Conservation (phyloP, 2,329 filamentous ascomycete species). For the Cercospora sp. region DNA sequence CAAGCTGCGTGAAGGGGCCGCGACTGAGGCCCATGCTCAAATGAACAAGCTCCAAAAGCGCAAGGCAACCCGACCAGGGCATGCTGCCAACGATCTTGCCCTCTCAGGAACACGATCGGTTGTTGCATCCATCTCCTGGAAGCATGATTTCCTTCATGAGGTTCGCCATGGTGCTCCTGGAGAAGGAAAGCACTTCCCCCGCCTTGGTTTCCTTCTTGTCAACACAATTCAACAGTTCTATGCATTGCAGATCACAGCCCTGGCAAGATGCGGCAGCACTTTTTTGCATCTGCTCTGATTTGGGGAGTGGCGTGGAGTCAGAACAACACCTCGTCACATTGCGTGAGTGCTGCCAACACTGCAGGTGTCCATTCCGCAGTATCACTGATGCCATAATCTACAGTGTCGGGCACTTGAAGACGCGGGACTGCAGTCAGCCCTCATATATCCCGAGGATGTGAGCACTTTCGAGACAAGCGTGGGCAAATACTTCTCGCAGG, state of each 20-base stretch:
- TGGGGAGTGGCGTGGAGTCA: background rate
- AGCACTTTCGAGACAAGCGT: slow-evolving; percentile 12
- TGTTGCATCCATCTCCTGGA: background rate
- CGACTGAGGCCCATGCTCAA: background rate
- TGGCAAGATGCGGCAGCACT: background rate
- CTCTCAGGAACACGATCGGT: background rate
- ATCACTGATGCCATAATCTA: background rate
- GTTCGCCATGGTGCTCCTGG: background rate
- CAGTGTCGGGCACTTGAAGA: slow-evolving; percentile 14
- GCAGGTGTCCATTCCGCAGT: background rate
- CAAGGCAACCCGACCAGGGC: background rate
- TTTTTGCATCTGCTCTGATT: background rate
- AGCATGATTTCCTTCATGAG: background rate
- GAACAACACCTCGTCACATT: background rate
- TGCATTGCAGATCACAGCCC: background rate
- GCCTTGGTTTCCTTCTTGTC: background rate
- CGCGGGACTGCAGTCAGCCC: slow-evolving; percentile 1
- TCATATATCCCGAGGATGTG: slow-evolving; percentile 2
- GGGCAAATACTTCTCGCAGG: slow-evolving; percentile 21
- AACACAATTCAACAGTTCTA: background rate
- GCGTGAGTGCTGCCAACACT: background rate
- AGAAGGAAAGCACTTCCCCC: background rate
- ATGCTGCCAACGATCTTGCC: background rate
- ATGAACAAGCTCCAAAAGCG: background rate
- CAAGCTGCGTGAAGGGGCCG: background rate